phyloP scores from a whole-genome alignment of 2,329 filamentous ascomycete species.

The Ophiognomonia clavigignenti-juglandacearum region DNA sequence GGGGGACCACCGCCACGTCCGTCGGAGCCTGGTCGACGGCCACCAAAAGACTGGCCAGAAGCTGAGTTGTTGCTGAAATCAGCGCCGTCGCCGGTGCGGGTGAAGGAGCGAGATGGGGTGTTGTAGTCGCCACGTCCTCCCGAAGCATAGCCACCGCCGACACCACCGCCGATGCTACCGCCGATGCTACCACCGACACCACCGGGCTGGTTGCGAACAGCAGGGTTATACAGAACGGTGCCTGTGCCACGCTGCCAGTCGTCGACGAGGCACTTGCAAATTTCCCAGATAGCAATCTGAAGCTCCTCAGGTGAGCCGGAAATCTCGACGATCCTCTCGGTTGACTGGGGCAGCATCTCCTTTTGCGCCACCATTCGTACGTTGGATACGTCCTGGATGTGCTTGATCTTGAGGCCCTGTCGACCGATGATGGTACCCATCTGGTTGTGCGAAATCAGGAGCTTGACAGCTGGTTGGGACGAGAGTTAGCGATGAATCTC shows the following conservation, averaged over 20 bases:
- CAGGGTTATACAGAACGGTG: constrained; percentile 95
- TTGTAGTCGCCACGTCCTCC: constrained; percentile 51
- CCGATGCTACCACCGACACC: constrained; percentile 39
- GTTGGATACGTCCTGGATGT: constrained; percentile 94
- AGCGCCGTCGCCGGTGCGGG: constrained; percentile 93
- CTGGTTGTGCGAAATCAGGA: constrained; percentile 98
- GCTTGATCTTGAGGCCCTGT: constrained; percentile 97
- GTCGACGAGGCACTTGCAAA: constrained; percentile 96
- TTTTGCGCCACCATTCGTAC: constrained; percentile 99
- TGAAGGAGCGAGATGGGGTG: constrained; percentile 69
- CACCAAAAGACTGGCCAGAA: constrained; percentile 62
- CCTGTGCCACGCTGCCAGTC: constrained; percentile 97
- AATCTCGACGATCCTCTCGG: constrained; percentile 94
- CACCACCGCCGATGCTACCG: constrained; percentile 19
- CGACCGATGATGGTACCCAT: constrained; percentile 99
- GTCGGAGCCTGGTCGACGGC: constrained; percentile 79
- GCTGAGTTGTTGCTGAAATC: constrained; percentile 83
- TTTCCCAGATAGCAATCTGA: constrained; percentile 96
- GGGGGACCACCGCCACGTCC: constrained; percentile 74
- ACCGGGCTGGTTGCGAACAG: constrained; percentile 74
- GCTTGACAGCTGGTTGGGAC: constrained; percentile 70
- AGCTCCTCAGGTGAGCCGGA: constrained; percentile 93
- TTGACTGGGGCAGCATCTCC: constrained; percentile 98
- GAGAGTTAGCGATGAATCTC: background rate
- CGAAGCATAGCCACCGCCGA: constrained; percentile 42